These are phyloP conservation scores for Benincasa hispida DNA, from an alignment of 306 rosid species.

Conservation along the genomic window DNA sequence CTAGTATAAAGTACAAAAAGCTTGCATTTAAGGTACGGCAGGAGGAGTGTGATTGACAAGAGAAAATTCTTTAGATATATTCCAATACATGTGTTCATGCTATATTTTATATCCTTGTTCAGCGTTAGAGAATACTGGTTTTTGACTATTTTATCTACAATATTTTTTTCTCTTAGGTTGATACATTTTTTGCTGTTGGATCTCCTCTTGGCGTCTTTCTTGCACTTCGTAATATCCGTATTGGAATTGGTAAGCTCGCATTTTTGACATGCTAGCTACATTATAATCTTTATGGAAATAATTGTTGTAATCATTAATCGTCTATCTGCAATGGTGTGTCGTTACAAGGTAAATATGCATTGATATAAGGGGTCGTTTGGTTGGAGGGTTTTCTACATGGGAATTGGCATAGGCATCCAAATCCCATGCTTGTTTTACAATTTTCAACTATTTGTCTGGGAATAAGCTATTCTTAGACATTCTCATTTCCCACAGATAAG, in stretches of 20 bases:
- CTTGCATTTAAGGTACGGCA: conserved; percentile 69
- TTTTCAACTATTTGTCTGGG: too few relatives aligned
- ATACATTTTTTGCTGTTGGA: conserved; percentile 97
- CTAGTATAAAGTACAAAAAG: conserved; percentile 64
- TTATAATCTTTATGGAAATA: background rate
- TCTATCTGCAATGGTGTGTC: background rate
- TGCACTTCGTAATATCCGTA: conserved; percentile 81
- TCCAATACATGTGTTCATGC: background rate
- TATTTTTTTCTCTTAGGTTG: conserved; percentile 46
- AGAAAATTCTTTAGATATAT: background rate
- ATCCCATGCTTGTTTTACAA: too few relatives aligned
- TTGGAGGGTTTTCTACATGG: too few relatives aligned
- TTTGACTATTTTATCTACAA: background rate
- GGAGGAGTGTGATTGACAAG: background rate
- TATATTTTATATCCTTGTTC: background rate
- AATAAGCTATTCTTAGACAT: too few relatives aligned
- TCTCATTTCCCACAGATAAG: too few relatives aligned
- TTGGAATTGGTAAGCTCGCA: conserved; percentile 57
- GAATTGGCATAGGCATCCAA: too few relatives aligned
- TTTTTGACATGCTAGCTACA: conserved; percentile 6
- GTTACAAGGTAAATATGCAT: background rate
- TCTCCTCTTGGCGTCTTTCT: conserved; percentile 98
- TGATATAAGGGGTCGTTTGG: background rate
- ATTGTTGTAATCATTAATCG: background rate
- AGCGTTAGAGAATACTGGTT: background rate